A percentile compares a stretch with the other conserved stretches of the same genome.
Evolutionary conservation across 345 rosid species (phyloP).

Genomic region (Garcia nutans): DNA sequence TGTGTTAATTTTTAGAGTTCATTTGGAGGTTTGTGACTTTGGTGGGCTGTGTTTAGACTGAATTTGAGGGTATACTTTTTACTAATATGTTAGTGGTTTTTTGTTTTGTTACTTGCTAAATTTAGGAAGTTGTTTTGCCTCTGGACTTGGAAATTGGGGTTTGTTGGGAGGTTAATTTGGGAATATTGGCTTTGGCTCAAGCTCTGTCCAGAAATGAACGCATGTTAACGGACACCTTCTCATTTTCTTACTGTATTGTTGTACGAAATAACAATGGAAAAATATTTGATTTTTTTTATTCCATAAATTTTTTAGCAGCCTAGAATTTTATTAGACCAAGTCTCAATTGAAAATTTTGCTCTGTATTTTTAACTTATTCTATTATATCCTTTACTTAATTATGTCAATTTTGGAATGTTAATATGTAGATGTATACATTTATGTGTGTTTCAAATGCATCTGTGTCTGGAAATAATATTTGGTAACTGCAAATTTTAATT

Average conservation of each 20-base stretch:
- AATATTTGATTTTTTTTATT: not conserved
- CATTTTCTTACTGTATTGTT: not conserved
- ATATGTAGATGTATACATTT: not conserved
- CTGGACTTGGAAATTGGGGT: conserved; percentile 5
- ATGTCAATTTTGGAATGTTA: not conserved
- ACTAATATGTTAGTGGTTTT: conserved; percentile 2
- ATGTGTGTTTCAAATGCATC: not conserved
- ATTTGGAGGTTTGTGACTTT: not conserved
- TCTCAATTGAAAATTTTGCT: too few relatives aligned
- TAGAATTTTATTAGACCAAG: too few relatives aligned
- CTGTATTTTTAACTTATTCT: not conserved
- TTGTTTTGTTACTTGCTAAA: conserved; percentile 3
- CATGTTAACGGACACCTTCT: not conserved
- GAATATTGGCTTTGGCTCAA: not conserved
- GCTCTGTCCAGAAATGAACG: not conserved
- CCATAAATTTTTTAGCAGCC: too few relatives aligned
- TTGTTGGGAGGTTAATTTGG: conserved; percentile 14
- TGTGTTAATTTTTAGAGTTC: not conserved
- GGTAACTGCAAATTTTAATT: conserved; percentile 1
- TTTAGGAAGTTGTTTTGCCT: conserved; percentile 10
- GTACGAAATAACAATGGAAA: not conserved
- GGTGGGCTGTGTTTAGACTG: not conserved
- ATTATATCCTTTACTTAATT: not conserved
- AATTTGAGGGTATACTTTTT: not conserved
- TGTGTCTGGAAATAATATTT: not conserved